These are phyloP conservation scores for Dimargaris verticillata DNA, from an alignment of 192 early-diverging fungal genomes.

Conservation along the genomic window DNA sequence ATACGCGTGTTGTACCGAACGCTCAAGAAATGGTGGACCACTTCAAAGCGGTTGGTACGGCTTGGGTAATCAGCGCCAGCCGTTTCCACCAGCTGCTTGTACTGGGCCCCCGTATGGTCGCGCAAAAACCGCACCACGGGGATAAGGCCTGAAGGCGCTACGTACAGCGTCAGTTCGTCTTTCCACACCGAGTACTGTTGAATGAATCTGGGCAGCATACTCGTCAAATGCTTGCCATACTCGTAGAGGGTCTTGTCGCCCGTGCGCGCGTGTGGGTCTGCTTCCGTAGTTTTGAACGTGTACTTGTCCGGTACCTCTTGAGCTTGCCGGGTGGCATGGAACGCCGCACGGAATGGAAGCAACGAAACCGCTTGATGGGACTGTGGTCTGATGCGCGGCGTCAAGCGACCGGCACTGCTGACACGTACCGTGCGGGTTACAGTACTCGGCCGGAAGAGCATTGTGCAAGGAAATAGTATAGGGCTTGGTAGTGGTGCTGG, in stretches of 20 bases:
- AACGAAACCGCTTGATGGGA: too few relatives aligned
- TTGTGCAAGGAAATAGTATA: too few relatives aligned
- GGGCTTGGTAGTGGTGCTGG: too few relatives aligned
- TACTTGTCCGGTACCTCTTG: constrained; percentile 3
- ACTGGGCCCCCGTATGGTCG: constrained; percentile 82
- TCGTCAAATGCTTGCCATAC: constrained; percentile 75
- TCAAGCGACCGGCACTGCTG: too few relatives aligned
- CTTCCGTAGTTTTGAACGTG: constrained; percentile 7
- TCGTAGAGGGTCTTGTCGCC: constrained; percentile 37
- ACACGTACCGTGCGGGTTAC: too few relatives aligned
- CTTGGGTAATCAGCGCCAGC: constrained; percentile 88
- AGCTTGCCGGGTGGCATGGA: not conserved
- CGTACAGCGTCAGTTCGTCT: constrained; percentile 90
- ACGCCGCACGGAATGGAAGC: not conserved
- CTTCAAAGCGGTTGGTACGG: constrained; percentile 84
- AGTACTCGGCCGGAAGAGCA: too few relatives aligned
- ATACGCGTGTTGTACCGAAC: constrained; percentile 81
- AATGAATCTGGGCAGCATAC: constrained; percentile 81
- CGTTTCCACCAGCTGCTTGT: constrained; percentile 80
- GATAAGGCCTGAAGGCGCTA: constrained; percentile 62
- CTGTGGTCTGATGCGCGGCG: too few relatives aligned
- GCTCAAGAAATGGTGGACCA: constrained; percentile 85
- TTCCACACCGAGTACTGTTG: constrained; percentile 97
- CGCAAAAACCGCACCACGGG: constrained; percentile 79
- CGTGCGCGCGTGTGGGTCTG: constrained; percentile 3